Evolutionary conservation across 2,329 filamentous ascomycete species (phyloP).

Genomic region (Paramyrothecium sp.): DNA sequence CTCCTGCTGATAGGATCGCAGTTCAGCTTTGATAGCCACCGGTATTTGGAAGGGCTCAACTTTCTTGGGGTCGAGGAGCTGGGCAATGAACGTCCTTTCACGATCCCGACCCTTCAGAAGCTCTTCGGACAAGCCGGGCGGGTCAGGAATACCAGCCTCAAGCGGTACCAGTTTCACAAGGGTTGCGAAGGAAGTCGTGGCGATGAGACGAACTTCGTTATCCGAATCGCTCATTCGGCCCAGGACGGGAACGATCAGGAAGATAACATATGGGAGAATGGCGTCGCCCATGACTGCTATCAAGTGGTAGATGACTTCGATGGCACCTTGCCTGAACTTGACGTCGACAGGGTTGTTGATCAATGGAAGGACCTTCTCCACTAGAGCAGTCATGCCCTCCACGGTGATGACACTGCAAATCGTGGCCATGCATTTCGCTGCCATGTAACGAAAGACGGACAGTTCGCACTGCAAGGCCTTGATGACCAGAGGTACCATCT

Average conservation of each 20-base stretch:
- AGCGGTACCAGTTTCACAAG: slow-evolving; percentile 95
- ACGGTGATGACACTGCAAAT: slow-evolving; percentile 96
- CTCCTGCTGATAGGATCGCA: slow-evolving; percentile 96
- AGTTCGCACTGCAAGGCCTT: slow-evolving; percentile 84
- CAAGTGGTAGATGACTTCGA: slow-evolving; percentile 93
- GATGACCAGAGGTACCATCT: slow-evolving; percentile 80
- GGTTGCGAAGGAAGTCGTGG: slow-evolving; percentile 95
- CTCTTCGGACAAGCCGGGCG: slow-evolving; percentile 85
- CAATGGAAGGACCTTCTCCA: slow-evolving; percentile 87
- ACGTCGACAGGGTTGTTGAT: slow-evolving; percentile 90
- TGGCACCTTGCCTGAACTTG: slow-evolving; percentile 85
- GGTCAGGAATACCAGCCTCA: slow-evolving; percentile 95
- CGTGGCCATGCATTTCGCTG: slow-evolving; percentile 95
- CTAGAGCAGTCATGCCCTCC: slow-evolving; percentile 91
- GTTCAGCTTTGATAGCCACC: slow-evolving; percentile 93
- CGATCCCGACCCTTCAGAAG: slow-evolving; percentile 87
- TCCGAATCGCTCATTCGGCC: slow-evolving; percentile 98
- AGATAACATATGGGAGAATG: slow-evolving; percentile 96
- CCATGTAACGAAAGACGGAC: slow-evolving; percentile 93
- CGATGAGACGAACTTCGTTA: slow-evolving; percentile 89
- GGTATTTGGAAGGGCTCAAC: slow-evolving; percentile 92
- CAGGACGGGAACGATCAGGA: slow-evolving; percentile 94
- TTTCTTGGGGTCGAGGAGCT: slow-evolving; percentile 95
- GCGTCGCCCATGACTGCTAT: slow-evolving; percentile 98
- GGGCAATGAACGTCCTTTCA: slow-evolving; percentile 93